Conservation (phyloP, 306 rosid species). For the Pyrus pyrifolia region DNA sequence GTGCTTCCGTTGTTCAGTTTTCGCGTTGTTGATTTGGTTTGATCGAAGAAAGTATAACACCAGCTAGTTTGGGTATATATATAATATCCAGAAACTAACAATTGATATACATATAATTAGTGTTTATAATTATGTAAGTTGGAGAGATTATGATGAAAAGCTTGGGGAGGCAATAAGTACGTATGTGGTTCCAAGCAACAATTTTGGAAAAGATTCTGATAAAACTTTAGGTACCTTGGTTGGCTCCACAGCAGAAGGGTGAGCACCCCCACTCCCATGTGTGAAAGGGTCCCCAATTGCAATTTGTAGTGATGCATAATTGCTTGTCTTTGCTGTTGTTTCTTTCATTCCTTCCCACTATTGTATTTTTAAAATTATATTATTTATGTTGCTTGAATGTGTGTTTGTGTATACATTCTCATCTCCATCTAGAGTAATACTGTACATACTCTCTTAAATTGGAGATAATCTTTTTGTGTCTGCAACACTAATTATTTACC, state of each 20-base stretch:
- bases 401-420: neutral
- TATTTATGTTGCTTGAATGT: neutral
- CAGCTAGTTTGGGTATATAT: neutral
- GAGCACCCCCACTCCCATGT: conserved; percentile 73
- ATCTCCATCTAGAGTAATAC: neutral
- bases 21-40: too few relatives aligned
- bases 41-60: too few relatives aligned
- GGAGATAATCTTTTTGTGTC: neutral
- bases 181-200: conserved; percentile 30
- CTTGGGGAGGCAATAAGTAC: neutral
- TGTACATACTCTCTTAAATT: too few relatives aligned
- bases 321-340: conserved; percentile 66
- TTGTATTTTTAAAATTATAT: neutral
- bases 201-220: conserved; percentile 50
- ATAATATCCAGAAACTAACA: neutral
- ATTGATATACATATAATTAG: too few relatives aligned
- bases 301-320: conserved; percentile 44
- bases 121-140: neutral
- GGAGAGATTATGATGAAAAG: neutral
- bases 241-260: conserved; percentile 60
- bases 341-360: conserved; percentile 29
- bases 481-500: neutral
- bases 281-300: conserved; percentile 72
- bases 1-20: too few relatives aligned
- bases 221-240: conserved; percentile 24